phyloP scores from a whole-genome alignment of 2,329 filamentous ascomycete species.

The Sclerotinia sclerotiorum region DNA sequence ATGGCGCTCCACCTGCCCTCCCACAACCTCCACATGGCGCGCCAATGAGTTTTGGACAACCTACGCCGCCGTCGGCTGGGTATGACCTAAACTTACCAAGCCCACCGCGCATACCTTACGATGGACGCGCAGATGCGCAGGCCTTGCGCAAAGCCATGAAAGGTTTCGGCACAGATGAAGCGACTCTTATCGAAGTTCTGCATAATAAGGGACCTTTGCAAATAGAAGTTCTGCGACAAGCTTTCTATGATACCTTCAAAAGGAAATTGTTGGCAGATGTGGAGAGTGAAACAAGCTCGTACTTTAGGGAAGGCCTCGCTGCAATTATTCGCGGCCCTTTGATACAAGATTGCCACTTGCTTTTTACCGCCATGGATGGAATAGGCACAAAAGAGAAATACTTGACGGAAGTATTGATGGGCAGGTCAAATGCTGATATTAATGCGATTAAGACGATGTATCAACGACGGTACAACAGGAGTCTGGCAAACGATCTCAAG shows the following conservation, averaged over 20 bases:
- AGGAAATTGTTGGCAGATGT: constrained; percentile 75
- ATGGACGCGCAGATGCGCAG: constrained; percentile 68
- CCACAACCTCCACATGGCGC: constrained; percentile 32
- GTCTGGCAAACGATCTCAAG: constrained; percentile 70
- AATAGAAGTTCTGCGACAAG: constrained; percentile 63
- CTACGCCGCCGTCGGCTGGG: constrained; percentile 68
- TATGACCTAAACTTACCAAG: constrained; percentile 56
- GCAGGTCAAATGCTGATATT: constrained; percentile 83
- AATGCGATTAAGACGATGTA: constrained; percentile 82
- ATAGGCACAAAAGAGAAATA: constrained; percentile 82
- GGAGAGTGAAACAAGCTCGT: constrained; percentile 71
- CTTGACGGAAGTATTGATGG: constrained; percentile 82
- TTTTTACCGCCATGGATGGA: constrained; percentile 73
- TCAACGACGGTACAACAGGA: constrained; percentile 61
- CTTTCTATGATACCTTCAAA: constrained; percentile 63
- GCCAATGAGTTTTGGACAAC: constrained; percentile 41
- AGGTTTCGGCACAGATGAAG: constrained; percentile 87
- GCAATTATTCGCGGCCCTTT: constrained; percentile 78
- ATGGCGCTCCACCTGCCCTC: constrained; percentile 37
- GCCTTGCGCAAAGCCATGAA: constrained; percentile 83
- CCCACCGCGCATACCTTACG: constrained; percentile 66
- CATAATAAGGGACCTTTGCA: constrained; percentile 75
- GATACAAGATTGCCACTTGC: constrained; percentile 68
- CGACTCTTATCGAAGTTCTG: constrained; percentile 67
- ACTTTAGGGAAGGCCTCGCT: constrained; percentile 73